Evolutionary conservation across 2,329 filamentous ascomycete genomes (phyloP).

Genomic region (Epichloe uncinata): DNA sequence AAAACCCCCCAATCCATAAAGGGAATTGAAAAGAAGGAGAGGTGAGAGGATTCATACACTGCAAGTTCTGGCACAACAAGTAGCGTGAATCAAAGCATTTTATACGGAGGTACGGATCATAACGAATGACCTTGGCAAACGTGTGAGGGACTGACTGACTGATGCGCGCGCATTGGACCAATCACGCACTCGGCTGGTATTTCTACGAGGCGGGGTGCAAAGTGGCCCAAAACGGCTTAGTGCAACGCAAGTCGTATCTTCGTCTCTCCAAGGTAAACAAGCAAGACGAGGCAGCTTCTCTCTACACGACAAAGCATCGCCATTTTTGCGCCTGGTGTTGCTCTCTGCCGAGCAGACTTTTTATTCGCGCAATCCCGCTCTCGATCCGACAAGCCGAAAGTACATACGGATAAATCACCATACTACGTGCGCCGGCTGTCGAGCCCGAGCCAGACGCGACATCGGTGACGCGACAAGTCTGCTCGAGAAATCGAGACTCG

Average conservation of each 20-base stretch:
- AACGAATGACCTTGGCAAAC: too few species aligned
- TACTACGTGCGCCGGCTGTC: slow-evolving; percentile 2
- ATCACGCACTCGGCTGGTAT: neutral
- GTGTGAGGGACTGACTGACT: too few species aligned
- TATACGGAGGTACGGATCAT: too few species aligned
- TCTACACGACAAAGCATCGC: slow-evolving; percentile 6
- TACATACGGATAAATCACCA: neutral
- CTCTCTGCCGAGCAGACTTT: neutral
- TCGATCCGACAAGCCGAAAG: neutral
- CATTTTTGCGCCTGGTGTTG: slow-evolving; percentile 1
- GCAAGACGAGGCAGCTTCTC: slow-evolving; percentile 7
- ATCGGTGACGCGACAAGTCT: slow-evolving; percentile 5
- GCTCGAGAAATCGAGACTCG: neutral
- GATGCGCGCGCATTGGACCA: neutral
- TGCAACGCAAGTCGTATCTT: neutral
- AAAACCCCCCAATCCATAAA: too few species aligned
- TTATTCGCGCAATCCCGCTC: neutral
- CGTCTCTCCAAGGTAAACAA: slow-evolving; percentile 9
- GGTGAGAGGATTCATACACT: too few species aligned
- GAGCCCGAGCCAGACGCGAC: slow-evolving; percentile 4
- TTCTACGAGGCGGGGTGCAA: neutral
- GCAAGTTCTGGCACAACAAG: too few species aligned
- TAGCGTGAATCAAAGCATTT: too few species aligned
- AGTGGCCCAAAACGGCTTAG: slow-evolving; percentile 7
- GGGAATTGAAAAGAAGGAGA: too few species aligned